Evolutionary conservation across 345 rosid genomes (phyloP), one percentile per base, ranked within the genome.

Genomic region (Limnanthes douglasii): DNA sequence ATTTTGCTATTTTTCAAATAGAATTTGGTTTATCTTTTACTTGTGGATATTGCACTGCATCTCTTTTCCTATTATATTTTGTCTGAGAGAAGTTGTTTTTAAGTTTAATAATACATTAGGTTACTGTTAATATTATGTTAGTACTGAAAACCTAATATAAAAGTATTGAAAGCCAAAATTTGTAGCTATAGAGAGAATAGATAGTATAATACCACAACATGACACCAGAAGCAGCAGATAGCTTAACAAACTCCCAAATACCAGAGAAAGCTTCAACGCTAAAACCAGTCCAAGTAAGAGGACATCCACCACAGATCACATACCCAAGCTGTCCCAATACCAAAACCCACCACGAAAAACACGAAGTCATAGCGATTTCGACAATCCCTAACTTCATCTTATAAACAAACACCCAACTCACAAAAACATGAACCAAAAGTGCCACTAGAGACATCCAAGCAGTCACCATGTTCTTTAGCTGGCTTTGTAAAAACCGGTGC

Each of bases 201-300:
- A 5, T 11, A 11, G 13, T 17, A 2, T 5, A 8, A 2, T 61
- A 74, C 92, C 85, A 79, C 13, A 79, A 67, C 92, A 79, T 79
- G 53, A 79, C 66, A 1, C 92, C 92, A 5, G 92, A 64, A 30
- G 92, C 75, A 26, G 61, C 68, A 4, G 85, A 79, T 5, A 74
- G 65, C 34, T 69, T 64, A 2, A 66, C 27, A 15, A 71, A 79
- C 0, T 69, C 81, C 78, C 73, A 62, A 5, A 79, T 61, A 0
- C 68, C 78, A 9, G 53, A 45, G 34, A 72, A 64, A 15, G 85
- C 85, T 53, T 79, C 45, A 8, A 34, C 4, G 1, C 85, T 74
- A 29, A 59, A 69, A 18, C 92, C 81, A 4, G 50, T 54, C 85
- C 92, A 79, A 8, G 92, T 64, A 15, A 52, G 36, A 7, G 80